These are phyloP conservation scores for Clonostachys chloroleuca DNA, from an alignment of 2,329 filamentous ascomycete species.

Conservation along the genomic window DNA sequence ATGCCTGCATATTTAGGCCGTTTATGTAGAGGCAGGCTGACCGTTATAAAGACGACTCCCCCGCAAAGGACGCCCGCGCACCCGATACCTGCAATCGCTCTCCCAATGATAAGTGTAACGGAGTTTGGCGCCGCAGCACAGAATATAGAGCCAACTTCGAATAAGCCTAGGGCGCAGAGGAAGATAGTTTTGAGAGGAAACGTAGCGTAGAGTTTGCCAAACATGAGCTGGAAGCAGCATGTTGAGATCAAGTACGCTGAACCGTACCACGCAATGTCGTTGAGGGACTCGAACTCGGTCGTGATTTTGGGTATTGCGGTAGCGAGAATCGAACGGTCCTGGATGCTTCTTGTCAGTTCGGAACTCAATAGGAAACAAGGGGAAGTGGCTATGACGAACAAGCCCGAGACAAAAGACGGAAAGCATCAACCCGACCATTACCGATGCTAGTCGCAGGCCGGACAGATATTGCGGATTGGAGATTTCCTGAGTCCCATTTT, in stretches of 20 bases:
- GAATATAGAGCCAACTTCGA: slow-evolving; percentile 6
- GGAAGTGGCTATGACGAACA: too few species aligned
- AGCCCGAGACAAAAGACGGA: background rate
- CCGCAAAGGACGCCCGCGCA: slow-evolving; percentile 6
- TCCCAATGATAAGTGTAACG: slow-evolving; percentile 8
- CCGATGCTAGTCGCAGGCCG: background rate
- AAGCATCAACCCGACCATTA: background rate
- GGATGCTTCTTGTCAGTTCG: too few species aligned
- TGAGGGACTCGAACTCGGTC: slow-evolving; percentile 46
- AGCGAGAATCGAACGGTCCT: slow-evolving; percentile 48
- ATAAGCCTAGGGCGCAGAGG: slow-evolving; percentile 6
- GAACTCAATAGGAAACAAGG: too few species aligned
- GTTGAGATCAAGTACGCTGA: slow-evolving; percentile 39
- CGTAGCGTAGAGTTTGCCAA: slow-evolving; percentile 49
- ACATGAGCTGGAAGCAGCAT: slow-evolving; percentile 33
- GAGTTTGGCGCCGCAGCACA: slow-evolving; percentile 7
- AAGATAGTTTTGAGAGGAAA: slow-evolving; percentile 28
- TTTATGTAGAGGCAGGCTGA: slow-evolving; percentile 4
- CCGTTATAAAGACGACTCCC: slow-evolving; percentile 2
- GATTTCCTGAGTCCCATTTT: too few species aligned
- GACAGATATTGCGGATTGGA: too few species aligned
- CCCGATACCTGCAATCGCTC: slow-evolving; percentile 7
- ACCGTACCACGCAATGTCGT: slow-evolving; percentile 62
- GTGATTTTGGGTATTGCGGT: slow-evolving; percentile 28
- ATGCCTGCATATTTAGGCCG: slow-evolving; percentile 28